Evolutionary conservation across 2,329 filamentous ascomycete species (phyloP), one percentile per base, ranked within the genome.

Genomic region (Claviceps africana): DNA sequence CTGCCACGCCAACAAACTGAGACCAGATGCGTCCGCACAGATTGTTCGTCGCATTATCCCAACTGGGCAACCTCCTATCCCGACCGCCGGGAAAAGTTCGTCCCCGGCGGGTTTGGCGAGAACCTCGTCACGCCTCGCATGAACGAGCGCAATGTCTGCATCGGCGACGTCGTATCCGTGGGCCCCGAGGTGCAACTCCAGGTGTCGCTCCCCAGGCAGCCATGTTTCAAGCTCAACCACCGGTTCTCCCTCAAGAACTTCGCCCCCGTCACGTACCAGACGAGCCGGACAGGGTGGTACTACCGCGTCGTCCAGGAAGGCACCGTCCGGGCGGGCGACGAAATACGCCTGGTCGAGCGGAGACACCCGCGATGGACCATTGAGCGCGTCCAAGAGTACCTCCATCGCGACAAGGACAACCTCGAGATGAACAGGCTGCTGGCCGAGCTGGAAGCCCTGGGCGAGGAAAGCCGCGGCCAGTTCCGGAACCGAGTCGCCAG

Each of bases 201-300:
- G 57, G 76, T 84, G 25, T 77, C 73, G 55, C 66, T 83, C 25
- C 81, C 81, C 0, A 72, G 82, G 17, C 75, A 80, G 57, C 82
- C 82, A 10, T 85, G 82, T 66, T 85, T 77, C 67, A 53, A 85
- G 61, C 72, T 85, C 9, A 85, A 85, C 60, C 81, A 84, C 58
- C 78, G 81, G 1, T 85, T 85, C 62, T 71, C 75, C 35, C 66
- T 82, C 10, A 78, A 78, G 58, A 76, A 81, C 55, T 83, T 85
- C 63, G 77, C 81, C 4, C 75, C 75, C 0, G 68, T 72, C 21
- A 77, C 78, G 0, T 81, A 77, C 64, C 70, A 73, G 55, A 68
- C 68, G 2, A 76, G 76, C 53, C 73, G 81, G 1, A 83, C 80
- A 0, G 82, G 82, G 0, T 85, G 81, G 81, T 78, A 83, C 60